Percentiles rank a stretch among this genome's conserved stretches.
phyloP scores from a whole-genome alignment of 176 grass and related monocot genomes.

The Oryza brachyantha region DNA sequence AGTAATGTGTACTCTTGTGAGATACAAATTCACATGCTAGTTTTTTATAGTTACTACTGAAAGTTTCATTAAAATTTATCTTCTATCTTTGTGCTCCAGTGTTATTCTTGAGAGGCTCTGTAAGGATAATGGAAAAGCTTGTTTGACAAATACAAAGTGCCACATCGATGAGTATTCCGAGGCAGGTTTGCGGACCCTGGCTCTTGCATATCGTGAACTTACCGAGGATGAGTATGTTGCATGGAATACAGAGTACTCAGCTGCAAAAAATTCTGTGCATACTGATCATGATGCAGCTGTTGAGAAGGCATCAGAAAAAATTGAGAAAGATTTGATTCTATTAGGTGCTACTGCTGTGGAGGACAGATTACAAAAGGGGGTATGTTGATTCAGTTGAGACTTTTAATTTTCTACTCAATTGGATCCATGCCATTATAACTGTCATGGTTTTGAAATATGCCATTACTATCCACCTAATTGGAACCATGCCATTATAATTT shows the following conservation, averaged over 20 bases:
- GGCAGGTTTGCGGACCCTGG: constrained; percentile 80
- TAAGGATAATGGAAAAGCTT: constrained; percentile 46
- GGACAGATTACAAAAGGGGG: constrained; percentile 91
- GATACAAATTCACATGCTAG: not conserved
- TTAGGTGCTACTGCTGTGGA: constrained; percentile 95
- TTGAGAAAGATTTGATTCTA: constrained; percentile 84
- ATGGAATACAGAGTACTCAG: constrained; percentile 60
- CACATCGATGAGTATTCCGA: constrained; percentile 81
- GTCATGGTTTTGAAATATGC: too few relatives aligned
- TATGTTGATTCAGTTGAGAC: constrained; percentile 24
- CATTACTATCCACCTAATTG: too few relatives aligned
- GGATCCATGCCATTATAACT: too few relatives aligned
- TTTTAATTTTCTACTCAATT: not conserved
- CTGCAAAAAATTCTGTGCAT: constrained; percentile 77
- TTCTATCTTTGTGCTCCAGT: constrained; percentile 38
- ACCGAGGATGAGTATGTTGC: constrained; percentile 61
- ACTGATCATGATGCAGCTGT: constrained; percentile 70
- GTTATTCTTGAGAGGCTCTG: constrained; percentile 85
- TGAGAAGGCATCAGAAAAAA: constrained; percentile 61
- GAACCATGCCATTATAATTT: too few relatives aligned
- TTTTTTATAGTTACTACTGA: not conserved
- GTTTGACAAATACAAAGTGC: constrained; percentile 53
- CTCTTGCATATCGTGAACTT: constrained; percentile 83
- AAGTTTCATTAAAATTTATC: not conserved
- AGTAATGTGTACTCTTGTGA: not conserved